Percentiles rank a stretch among this genome's conserved stretches.
These are phyloP conservation scores for Picochlorum sp. DNA, from an alignment of 139 green algal species.

Conservation along the genomic window DNA sequence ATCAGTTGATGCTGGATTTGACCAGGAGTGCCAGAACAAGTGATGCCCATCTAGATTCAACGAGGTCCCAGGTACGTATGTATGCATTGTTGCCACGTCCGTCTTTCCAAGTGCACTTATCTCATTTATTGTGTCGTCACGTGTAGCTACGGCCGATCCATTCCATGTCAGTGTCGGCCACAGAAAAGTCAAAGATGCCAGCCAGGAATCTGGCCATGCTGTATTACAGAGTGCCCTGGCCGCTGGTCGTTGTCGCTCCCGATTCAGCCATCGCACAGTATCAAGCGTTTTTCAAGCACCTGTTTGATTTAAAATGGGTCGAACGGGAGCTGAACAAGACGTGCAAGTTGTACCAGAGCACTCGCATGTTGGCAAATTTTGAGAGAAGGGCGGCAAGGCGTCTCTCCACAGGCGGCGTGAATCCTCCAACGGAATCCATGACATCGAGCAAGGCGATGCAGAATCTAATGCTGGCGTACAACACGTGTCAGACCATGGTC, in stretches of 20 bases:
- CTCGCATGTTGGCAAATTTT: slow-evolving; percentile 24
- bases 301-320: slow-evolving; percentile 73
- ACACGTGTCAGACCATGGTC: slow-evolving; percentile 54
- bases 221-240: slow-evolving; percentile 61
- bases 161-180: slow-evolving; percentile 5
- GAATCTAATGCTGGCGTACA: slow-evolving; percentile 42
- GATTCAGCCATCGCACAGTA: slow-evolving; percentile 68
- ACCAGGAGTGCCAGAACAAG: slow-evolving; percentile 4
- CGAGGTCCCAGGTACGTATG: no score
- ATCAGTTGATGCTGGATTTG: slow-evolving; percentile 42
- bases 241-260: slow-evolving; percentile 67
- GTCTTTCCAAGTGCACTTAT: no score
- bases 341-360: slow-evolving; percentile 52
- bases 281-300: slow-evolving; percentile 79
- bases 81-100: no score
- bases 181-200: slow-evolving; percentile 16
- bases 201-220: slow-evolving; percentile 43
- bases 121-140: no score
- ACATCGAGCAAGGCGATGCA: background rate
- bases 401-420: background rate
- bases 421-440: background rate
- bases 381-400: background rate
- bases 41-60: background rate
- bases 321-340: slow-evolving; percentile 65
- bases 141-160: slow-evolving; percentile 6